Conservation (phyloP, 2,329 filamentous ascomycete species). For the Aspergillus spinulosporus region DNA sequence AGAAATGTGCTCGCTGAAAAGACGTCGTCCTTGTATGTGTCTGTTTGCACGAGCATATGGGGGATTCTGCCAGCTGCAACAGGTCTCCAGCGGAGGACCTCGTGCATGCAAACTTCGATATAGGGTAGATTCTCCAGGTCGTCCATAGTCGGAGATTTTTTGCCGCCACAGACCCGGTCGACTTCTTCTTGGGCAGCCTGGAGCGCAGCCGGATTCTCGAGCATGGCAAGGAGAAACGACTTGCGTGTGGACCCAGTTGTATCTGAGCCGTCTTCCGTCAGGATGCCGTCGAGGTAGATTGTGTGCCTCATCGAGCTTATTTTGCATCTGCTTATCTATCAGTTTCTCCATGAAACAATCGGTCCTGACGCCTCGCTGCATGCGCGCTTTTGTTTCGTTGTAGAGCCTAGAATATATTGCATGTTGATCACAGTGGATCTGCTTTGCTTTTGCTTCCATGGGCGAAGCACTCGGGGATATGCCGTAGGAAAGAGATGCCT, state of each 20-base stretch:
- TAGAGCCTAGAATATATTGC: not conserved
- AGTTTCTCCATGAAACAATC: conserved; percentile 8
- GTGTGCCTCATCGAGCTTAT: not conserved
- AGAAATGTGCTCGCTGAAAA: not conserved
- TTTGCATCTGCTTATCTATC: not conserved
- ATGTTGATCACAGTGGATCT: not conserved
- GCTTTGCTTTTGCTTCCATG: not conserved
- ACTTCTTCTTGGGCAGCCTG: not conserved
- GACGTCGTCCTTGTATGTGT: conserved; percentile 4
- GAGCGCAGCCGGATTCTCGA: conserved; percentile 2
- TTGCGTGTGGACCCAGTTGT: conserved; percentile 1
- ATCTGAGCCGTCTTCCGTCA: conserved; percentile 7
- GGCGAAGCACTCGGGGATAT: conserved; percentile 5
- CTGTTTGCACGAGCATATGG: conserved; percentile 6
- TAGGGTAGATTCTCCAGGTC: conserved; percentile 1
- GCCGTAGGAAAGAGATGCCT: not conserved
- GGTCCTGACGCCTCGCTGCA: not conserved
- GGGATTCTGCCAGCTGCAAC: conserved; percentile 8
- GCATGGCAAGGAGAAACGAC: conserved; percentile 4
- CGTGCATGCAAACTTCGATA: conserved; percentile 10
- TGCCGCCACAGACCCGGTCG: not conserved
- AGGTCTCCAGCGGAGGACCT: conserved; percentile 11
- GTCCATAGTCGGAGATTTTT: not conserved
- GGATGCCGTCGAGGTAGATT: not conserved
- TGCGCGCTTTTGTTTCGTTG: not conserved